Evolutionary conservation across 192 early-diverging fungal genomes (phyloP).

Genomic region (Gryganskiella cystojenkinii): DNA sequence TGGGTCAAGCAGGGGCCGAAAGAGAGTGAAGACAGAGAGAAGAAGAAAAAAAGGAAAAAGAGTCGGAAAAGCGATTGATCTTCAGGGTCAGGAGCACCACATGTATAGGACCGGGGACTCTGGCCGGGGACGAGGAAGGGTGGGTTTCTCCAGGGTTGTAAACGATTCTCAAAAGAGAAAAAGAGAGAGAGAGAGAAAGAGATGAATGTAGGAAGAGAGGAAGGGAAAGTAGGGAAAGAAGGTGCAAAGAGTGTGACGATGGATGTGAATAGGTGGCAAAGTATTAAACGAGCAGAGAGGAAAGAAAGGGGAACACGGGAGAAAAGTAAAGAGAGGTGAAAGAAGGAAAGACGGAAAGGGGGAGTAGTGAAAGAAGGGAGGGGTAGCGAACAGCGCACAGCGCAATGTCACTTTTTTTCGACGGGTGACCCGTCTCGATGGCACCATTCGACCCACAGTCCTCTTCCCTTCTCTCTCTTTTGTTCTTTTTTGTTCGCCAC

Average conservation of each 20-base stretch:
- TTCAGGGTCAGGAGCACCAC: slow-evolving; percentile 26
- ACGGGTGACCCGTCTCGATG: too few relatives aligned
- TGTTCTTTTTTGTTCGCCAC: not conserved
- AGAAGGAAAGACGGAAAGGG: slow-evolving; percentile 13
- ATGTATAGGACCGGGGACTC: slow-evolving; percentile 19
- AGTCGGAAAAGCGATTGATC: not conserved
- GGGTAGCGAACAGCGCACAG: not conserved
- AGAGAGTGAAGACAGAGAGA: not conserved
- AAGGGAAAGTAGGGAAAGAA: slow-evolving; percentile 4
- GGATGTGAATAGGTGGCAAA: too few relatives aligned
- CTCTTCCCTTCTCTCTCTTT: not conserved
- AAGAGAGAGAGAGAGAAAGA: not conserved
- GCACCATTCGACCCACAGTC: not conserved
- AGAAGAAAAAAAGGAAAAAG: not conserved
- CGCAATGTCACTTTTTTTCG: too few relatives aligned
- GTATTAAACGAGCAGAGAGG: too few relatives aligned
- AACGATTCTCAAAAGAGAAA: not conserved
- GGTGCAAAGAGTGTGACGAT: slow-evolving; percentile 8
- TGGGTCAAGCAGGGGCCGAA: not conserved
- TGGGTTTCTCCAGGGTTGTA: not conserved
- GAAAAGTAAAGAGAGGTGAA: not conserved
- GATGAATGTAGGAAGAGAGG: slow-evolving; percentile 4
- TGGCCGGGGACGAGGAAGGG: not conserved
- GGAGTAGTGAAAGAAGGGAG: not conserved
- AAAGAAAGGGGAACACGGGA: not conserved